phyloP scores from a whole-genome alignment of 306 rosid species.

The Ammopiptanthus mongolicus region DNA sequence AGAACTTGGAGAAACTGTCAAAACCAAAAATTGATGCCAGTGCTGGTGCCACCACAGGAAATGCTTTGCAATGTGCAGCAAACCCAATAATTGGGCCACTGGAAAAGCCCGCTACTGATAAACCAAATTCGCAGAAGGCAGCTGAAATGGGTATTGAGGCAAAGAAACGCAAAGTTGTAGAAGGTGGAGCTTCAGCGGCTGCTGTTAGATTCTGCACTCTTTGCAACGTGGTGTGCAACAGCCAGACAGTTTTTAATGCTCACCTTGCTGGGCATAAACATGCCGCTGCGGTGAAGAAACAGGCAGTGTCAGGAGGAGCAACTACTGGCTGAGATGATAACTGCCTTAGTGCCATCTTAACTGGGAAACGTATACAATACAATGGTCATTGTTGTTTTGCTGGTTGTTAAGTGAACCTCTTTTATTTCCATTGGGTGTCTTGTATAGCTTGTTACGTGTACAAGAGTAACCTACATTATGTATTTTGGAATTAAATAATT shows the following conservation, averaged over 20 bases:
- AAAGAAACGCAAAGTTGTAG: conserved; percentile 51
- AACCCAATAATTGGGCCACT: conserved; percentile 34
- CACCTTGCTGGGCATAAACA: conserved; percentile 73
- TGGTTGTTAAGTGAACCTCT: too few relatives aligned
- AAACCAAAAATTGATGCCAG: conserved; percentile 6
- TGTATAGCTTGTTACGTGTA: too few relatives aligned
- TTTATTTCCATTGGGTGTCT: too few relatives aligned
- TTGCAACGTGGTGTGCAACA: conserved; percentile 76
- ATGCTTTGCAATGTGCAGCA: not conserved
- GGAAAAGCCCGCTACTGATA: conserved; percentile 37
- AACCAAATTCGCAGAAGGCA: conserved; percentile 21
- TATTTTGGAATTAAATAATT: too few relatives aligned
- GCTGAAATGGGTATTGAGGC: conserved; percentile 35
- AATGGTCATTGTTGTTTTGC: too few relatives aligned
- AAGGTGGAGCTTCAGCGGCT: conserved; percentile 38
- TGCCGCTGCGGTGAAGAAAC: conserved; percentile 46
- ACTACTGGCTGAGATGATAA: not conserved
- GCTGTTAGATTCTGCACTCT: conserved; percentile 39
- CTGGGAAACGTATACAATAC: too few relatives aligned
- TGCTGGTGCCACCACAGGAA: not conserved
- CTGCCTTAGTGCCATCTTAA: not conserved
- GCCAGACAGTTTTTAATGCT: conserved; percentile 37
- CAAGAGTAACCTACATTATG: too few relatives aligned
- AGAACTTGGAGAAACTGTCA: conserved; percentile 37
- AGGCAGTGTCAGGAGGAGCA: conserved; percentile 12